These are phyloP conservation scores for Leccinum variabile DNA, from an alignment of 1,284 basidiomycete species.

Conservation along the genomic window DNA sequence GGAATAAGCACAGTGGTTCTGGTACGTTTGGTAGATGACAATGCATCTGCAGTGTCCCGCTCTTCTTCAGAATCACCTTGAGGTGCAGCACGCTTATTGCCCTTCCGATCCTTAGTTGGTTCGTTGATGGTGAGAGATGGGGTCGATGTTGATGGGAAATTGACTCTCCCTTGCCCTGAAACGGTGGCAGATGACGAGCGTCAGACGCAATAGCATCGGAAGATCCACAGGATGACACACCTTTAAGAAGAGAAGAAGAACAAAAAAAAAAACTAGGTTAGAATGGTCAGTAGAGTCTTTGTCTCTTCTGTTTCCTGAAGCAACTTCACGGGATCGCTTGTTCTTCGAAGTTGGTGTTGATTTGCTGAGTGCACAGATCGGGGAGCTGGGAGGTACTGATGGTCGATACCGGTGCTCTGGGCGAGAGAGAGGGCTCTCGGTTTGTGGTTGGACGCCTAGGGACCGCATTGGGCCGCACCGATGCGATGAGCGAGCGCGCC, in stretches of 20 bases:
- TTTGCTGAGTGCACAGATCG: constrained; percentile 38
- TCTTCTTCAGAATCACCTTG: constrained; percentile 66
- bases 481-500: too few species aligned
- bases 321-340: constrained; percentile 56
- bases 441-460: too few species aligned
- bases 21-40: constrained; percentile 55
- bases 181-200: constrained; percentile 24
- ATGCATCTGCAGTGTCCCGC: constrained; percentile 40
- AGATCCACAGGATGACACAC: constrained; percentile 44
- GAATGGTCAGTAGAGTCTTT: constrained; percentile 57
- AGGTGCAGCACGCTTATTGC: constrained; percentile 81
- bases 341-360: constrained; percentile 40
- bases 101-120: constrained; percentile 67
- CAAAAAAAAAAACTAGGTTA: constrained; percentile 29
- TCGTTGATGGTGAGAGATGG: constrained; percentile 71
- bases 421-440: too few species aligned
- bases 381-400: too few species aligned
- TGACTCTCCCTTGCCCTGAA: constrained; percentile 57
- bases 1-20: constrained; percentile 55
- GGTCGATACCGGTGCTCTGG: too few species aligned
- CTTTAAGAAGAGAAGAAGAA: constrained; percentile 46
- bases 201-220: constrained; percentile 21
- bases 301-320: constrained; percentile 58
- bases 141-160: constrained; percentile 43
- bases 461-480: too few species aligned